Conservation (phyloP, 2,329 filamentous ascomycete species). For the Curvularia sp. region DNA sequence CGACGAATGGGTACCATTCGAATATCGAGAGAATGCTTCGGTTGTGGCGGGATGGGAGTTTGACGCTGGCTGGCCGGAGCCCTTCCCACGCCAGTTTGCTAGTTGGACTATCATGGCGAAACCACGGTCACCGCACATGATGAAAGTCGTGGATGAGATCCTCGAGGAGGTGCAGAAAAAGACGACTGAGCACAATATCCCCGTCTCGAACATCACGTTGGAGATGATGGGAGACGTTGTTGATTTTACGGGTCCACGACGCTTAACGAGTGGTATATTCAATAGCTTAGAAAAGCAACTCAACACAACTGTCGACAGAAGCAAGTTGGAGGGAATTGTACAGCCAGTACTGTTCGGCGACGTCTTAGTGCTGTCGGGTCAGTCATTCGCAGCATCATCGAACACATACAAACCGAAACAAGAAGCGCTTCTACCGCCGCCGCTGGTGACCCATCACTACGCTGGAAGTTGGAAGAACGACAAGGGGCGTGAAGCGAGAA, state of each 20-base stretch:
- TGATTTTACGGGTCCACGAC: conserved; percentile 40
- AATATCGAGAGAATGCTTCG: conserved; percentile 39
- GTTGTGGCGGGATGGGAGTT: conserved; percentile 53
- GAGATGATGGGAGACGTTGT: conserved; percentile 39
- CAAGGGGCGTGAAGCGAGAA: conserved; percentile 18
- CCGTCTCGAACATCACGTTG: conserved; percentile 24
- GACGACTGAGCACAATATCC: conserved; percentile 21
- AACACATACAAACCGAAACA: conserved; percentile 22
- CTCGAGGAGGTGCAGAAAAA: conserved; percentile 25
- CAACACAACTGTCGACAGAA: conserved; percentile 20
- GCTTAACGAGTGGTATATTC: conserved; percentile 35
- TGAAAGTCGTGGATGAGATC: conserved; percentile 39
- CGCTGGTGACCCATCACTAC: conserved; percentile 29
- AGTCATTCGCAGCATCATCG: conserved; percentile 23
- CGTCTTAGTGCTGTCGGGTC: conserved; percentile 31
- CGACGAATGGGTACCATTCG: conserved; percentile 48
- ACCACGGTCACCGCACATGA: conserved; percentile 33
- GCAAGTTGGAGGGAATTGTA: conserved; percentile 27
- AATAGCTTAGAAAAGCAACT: conserved; percentile 33
- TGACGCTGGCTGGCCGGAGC: conserved; percentile 36
- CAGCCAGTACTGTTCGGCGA: conserved; percentile 42
- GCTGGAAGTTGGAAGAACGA: conserved; percentile 35
- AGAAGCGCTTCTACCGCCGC: conserved; percentile 11
- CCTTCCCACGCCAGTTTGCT: conserved; percentile 36
- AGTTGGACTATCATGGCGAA: conserved; percentile 45